phyloP scores from a whole-genome alignment of 2,329 filamentous ascomycete species.

The Xylariomycetidae sp. region DNA sequence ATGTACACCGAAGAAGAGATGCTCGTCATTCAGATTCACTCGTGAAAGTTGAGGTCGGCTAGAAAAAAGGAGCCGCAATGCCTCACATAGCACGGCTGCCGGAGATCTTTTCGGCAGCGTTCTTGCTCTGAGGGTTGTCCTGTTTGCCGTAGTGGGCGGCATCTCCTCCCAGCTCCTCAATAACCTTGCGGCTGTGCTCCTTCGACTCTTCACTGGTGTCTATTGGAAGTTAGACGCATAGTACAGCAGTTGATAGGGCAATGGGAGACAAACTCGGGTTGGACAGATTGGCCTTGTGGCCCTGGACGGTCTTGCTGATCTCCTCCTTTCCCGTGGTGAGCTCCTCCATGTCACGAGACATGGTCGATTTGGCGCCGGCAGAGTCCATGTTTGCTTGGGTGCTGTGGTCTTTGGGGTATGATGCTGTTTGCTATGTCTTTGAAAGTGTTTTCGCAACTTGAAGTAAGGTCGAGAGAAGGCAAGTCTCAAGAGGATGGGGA shows the following conservation, averaged over 20 bases:
- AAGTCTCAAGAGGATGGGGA: too few species aligned
- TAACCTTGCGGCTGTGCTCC: constrained; percentile 32
- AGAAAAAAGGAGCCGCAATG: neutral
- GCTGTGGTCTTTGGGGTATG: neutral
- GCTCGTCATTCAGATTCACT: too few species aligned
- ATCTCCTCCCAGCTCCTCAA: constrained; percentile 35
- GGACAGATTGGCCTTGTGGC: constrained; percentile 28
- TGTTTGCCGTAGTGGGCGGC: constrained; percentile 34
- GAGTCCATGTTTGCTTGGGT: constrained; percentile 5
- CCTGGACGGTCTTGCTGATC: constrained; percentile 12
- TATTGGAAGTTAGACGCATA: too few species aligned
- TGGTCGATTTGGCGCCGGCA: constrained; percentile 7
- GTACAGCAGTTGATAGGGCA: too few species aligned
- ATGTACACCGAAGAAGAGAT: too few species aligned
- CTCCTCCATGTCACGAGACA: constrained; percentile 9
- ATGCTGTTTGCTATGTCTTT: too few species aligned
- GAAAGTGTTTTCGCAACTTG: too few species aligned
- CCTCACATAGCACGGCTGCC: constrained; percentile 26
- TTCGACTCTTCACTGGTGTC: constrained; percentile 39
- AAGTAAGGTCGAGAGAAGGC: too few species aligned
- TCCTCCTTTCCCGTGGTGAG: constrained; percentile 7
- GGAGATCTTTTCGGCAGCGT: constrained; percentile 31
- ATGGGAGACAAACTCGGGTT: constrained; percentile 24
- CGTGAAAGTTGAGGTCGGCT: neutral
- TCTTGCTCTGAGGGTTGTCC: constrained; percentile 33